Evolutionary conservation across 306 rosid species (phyloP), one percentile per base, ranked within the genome.

Genomic region (Fagus sylvatica): DNA sequence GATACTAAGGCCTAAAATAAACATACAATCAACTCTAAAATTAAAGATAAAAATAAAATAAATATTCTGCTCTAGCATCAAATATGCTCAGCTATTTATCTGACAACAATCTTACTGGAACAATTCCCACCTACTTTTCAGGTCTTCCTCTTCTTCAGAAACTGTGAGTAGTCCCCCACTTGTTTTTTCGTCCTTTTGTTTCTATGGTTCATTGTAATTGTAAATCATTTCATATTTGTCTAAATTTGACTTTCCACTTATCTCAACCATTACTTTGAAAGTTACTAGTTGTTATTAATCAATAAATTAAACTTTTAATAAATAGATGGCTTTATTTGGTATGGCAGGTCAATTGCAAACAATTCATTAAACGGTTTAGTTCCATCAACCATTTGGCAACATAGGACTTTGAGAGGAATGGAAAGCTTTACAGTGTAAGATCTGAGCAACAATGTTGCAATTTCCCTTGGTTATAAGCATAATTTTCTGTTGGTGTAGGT

Each of bases 271-370:
- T 65, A 37, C 30, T 36, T 65, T 15, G 33, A 68, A 53, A 74
- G 62, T 33, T 74, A 72, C 32, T 12, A 39, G n/a, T 41, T 71
- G 11, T 11, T 59, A 17, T 74, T 17, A 62, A 34, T 56, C 43
- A 59, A 65, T 71, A 59, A 77, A 77, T 76, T 46, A 61, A 70
- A 22, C 67, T 53, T 68, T 42, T 5, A 65, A 57, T 42, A 39
- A 76, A 62, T 62, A 12, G 30, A 57, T 74, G 68, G 19, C 19
- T 42, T 73, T 82, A 70, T 69, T 67, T 67, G 12, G 17, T 51
- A 22, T 83, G 86, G 85, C 90, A 96, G 99, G 97, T 93, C 94
- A 76, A 79, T 96, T 78, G 90, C 90, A 39, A 90, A 89, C 89
- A 96, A 96, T 84, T 78, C 75, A 67, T 74, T 96, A 85, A 72